These are phyloP conservation scores for Sabuloglossum arenarium DNA, from an alignment of 495 filamentous ascomycete species.

Conservation along the genomic window DNA sequence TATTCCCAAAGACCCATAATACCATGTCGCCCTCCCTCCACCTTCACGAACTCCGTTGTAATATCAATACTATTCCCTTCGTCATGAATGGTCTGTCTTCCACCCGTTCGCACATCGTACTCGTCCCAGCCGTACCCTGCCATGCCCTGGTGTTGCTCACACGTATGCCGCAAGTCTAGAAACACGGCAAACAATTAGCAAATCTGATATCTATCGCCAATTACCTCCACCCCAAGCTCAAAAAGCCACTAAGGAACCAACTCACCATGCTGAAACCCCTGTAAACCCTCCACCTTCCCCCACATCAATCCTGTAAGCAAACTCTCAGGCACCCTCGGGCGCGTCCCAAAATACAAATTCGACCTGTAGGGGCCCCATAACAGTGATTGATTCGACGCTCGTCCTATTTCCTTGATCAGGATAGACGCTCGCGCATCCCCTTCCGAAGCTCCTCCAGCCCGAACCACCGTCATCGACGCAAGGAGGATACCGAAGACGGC, in stretches of 20 bases:
- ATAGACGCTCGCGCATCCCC: constrained; percentile 6
- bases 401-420: constrained; percentile 14
- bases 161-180: constrained; percentile 76
- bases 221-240: neutral
- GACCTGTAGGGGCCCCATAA: constrained; percentile 94
- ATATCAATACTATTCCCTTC: constrained; percentile 71
- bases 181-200: neutral
- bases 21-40: constrained; percentile 63
- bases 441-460: neutral
- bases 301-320: constrained; percentile 73
- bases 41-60: constrained; percentile 81
- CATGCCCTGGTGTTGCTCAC: constrained; percentile 90
- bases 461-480: neutral
- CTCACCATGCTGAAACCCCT: constrained; percentile 60
- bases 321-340: constrained; percentile 71
- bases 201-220: neutral
- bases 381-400: constrained; percentile 58
- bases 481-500: neutral
- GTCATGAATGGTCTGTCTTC: constrained; percentile 77
- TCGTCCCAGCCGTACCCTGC: constrained; percentile 94
- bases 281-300: constrained; percentile 68
- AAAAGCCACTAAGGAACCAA: constrained; percentile 3
- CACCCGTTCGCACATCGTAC: constrained; percentile 75
- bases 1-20: neutral
- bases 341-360: constrained; percentile 87